A percentile compares a stretch with the other conserved stretches of the same genome.
These are phyloP conservation scores for Dictyostelium intermedium DNA, from an alignment of 78 protist genomes.

Conservation along the genomic window DNA sequence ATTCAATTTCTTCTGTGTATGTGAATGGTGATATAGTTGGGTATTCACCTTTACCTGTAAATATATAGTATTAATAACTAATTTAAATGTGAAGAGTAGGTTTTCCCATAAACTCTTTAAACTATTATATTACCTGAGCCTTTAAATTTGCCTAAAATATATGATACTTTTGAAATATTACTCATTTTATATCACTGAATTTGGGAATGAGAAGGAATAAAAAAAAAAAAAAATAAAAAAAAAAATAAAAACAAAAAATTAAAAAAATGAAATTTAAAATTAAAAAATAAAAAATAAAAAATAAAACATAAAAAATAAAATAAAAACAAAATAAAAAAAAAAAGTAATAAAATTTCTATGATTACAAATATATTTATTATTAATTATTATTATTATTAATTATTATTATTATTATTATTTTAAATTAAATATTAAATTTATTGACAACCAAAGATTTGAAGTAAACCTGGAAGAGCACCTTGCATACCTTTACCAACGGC, in stretches of 20 bases:
- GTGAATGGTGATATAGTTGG: constrained; percentile 59
- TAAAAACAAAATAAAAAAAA: neutral
- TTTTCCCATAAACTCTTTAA: too few relatives aligned
- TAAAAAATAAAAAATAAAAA: neutral
- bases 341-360: neutral
- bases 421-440: too few relatives aligned
- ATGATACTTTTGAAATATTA: neutral
- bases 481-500: constrained; percentile 53
- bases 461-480: neutral
- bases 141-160: neutral
- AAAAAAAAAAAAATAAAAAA: neutral
- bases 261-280: neutral
- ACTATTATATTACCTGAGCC: neutral
- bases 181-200: neutral
- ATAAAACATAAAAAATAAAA: neutral
- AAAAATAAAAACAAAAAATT: neutral
- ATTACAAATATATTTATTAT: neutral
- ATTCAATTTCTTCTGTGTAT: constrained; percentile 32
- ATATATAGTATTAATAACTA: neutral
- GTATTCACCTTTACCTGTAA: constrained; percentile 14
- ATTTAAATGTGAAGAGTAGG: too few relatives aligned
- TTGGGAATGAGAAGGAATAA: neutral
- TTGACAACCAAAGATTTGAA: neutral
- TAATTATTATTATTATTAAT: too few relatives aligned
- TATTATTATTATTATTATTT: neutral